Evolutionary conservation across 2,329 filamentous ascomycete genomes (phyloP).

Genomic region (Aspergillus candidus): DNA sequence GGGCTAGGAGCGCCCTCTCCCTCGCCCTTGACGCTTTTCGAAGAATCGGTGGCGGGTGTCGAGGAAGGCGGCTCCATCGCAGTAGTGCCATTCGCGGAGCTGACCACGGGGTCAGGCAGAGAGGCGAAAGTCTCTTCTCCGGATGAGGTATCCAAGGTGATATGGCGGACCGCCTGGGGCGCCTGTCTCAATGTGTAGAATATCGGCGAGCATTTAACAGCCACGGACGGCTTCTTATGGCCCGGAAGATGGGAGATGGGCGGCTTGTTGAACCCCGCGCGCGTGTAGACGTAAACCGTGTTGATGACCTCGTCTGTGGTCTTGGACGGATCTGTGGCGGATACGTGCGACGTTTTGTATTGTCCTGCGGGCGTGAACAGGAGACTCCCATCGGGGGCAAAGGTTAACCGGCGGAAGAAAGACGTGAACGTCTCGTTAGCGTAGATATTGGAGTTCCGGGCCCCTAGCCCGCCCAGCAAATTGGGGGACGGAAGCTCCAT

Average conservation of each 20-base stretch:
- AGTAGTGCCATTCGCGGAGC: slow-evolving; percentile 36
- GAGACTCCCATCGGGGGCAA: slow-evolving; percentile 90
- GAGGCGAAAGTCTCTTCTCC: slow-evolving; percentile 75
- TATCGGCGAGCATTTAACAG: slow-evolving; percentile 86
- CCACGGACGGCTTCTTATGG: slow-evolving; percentile 96
- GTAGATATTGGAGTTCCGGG: slow-evolving; percentile 84
- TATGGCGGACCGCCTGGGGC: slow-evolving; percentile 68
- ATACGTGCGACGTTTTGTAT: slow-evolving; percentile 72
- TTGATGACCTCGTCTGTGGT: slow-evolving; percentile 82
- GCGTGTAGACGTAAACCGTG: slow-evolving; percentile 96
- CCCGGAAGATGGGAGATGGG: slow-evolving; percentile 91
- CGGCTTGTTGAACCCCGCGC: slow-evolving; percentile 92
- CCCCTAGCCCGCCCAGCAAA: slow-evolving; percentile 55
- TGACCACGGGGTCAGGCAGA: slow-evolving; percentile 72
- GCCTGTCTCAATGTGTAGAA: slow-evolving; percentile 74
- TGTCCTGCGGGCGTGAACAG: slow-evolving; percentile 92
- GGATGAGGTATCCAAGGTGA: slow-evolving; percentile 91
- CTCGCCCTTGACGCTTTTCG: slow-evolving; percentile 45
- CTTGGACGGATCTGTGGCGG: slow-evolving; percentile 62
- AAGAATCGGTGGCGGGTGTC: slow-evolving; percentile 40
- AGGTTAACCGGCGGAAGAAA: slow-evolving; percentile 89
- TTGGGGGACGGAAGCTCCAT: slow-evolving; percentile 80
- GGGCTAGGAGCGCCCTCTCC: slow-evolving; percentile 49
- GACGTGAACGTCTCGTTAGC: slow-evolving; percentile 95
- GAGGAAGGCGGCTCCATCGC: slow-evolving; percentile 73